phyloP scores from a whole-genome alignment of 2,329 filamentous ascomycete species.

The Penicillium sp. region DNA sequence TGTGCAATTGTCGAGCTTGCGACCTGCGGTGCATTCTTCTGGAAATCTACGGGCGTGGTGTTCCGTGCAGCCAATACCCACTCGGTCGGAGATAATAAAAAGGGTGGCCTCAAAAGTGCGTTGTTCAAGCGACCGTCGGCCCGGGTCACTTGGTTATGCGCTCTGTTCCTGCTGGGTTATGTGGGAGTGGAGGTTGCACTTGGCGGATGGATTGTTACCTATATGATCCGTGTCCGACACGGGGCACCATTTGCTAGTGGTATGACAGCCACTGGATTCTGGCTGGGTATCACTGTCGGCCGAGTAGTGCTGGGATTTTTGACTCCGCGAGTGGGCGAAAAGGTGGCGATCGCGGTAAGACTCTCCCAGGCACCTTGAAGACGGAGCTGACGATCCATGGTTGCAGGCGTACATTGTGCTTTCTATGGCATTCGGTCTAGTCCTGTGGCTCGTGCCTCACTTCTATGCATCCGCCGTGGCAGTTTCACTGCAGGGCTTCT shows the following conservation, averaged over 20 bases:
- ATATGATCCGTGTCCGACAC: constrained; percentile 76
- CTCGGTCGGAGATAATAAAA: constrained; percentile 10
- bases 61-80: constrained; percentile 14
- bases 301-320: constrained; percentile 72
- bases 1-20: constrained; percentile 28
- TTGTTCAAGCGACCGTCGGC: constrained; percentile 23
- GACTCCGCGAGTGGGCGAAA: constrained; percentile 68
- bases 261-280: constrained; percentile 76
- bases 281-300: constrained; percentile 76
- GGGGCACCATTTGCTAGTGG: constrained; percentile 70
- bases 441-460: constrained; percentile 79
- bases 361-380: neutral
- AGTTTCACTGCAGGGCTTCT: constrained; percentile 72
- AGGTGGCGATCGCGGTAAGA: constrained; percentile 54
- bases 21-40: constrained; percentile 22
- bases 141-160: constrained; percentile 28
- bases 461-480: constrained; percentile 72
- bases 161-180: constrained; percentile 74
- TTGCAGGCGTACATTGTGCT: constrained; percentile 59
- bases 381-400: neutral
- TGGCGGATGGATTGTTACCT: constrained; percentile 79
- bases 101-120: constrained; percentile 21
- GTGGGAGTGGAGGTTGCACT: constrained; percentile 70
- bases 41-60: constrained; percentile 20
- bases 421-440: constrained; percentile 63